Conservation (phyloP, 768 basidiomycete species). For the Psilocybe cyanescens region DNA sequence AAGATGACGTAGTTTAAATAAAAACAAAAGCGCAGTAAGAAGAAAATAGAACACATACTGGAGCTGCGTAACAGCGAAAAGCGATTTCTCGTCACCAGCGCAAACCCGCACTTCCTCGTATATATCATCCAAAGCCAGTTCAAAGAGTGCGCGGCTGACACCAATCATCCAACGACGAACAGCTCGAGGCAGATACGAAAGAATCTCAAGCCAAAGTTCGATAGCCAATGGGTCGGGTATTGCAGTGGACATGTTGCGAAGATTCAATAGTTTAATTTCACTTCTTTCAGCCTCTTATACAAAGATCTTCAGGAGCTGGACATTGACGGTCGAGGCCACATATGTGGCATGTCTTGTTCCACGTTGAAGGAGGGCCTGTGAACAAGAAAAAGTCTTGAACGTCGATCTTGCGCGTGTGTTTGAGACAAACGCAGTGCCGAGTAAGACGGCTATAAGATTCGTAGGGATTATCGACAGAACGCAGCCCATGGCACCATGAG, state of each 20-base stretch:
- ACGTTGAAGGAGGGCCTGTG: background rate
- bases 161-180: constrained; percentile 26
- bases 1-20: background rate
- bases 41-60: background rate
- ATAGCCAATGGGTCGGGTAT: constrained; percentile 19
- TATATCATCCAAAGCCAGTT: constrained; percentile 30
- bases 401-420: background rate
- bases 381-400: background rate
- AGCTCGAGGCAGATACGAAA: constrained; percentile 24
- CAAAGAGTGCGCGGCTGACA: constrained; percentile 30
- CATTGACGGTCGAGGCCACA: background rate
- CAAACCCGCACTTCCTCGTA: constrained; percentile 29
- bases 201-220: constrained; percentile 29
- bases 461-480: background rate
- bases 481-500: background rate
- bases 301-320: background rate
- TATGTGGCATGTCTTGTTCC: background rate
- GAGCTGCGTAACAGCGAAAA: background rate
- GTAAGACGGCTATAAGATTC: background rate
- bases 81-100: constrained; percentile 8
- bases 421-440: background rate
- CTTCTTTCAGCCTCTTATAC: background rate
- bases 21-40: no score
- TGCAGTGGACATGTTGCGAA: background rate
- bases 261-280: background rate